These are phyloP conservation scores for Rhynchosporium agropyri DNA, from an alignment of 2,329 filamentous ascomycete genomes.

Conservation along the genomic window DNA sequence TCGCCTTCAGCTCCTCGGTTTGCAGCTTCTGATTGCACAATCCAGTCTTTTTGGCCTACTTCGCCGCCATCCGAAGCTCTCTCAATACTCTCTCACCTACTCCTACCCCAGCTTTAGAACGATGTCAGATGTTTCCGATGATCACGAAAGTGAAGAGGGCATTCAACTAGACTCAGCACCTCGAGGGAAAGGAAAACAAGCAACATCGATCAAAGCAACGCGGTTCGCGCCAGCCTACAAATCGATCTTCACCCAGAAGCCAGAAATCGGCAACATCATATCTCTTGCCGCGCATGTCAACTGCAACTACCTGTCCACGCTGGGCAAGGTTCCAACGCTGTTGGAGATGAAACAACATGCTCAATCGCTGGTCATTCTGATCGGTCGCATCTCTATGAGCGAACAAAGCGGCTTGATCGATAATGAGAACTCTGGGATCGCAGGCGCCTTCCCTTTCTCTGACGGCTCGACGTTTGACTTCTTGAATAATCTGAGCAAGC, in stretches of 20 bases:
- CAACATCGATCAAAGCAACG: slow-evolving; percentile 7
- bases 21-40: not conserved
- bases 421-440: slow-evolving; percentile 25
- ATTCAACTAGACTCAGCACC: not conserved
- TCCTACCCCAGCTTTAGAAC: too few relatives aligned
- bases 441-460: slow-evolving; percentile 40
- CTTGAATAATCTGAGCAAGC: slow-evolving; percentile 52
- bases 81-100: too few relatives aligned
- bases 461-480: slow-evolving; percentile 59
- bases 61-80: not conserved
- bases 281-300: slow-evolving; percentile 50
- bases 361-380: slow-evolving; percentile 57
- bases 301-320: slow-evolving; percentile 60
- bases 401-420: slow-evolving; percentile 38
- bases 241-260: slow-evolving; percentile 24
- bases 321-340: slow-evolving; percentile 55
- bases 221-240: slow-evolving; percentile 26
- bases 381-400: slow-evolving; percentile 51
- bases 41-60: not conserved
- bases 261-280: slow-evolving; percentile 1
- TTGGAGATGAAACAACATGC: slow-evolving; percentile 61
- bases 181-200: not conserved
- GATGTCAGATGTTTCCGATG: not conserved
- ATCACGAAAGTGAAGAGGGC: not conserved
- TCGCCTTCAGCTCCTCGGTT: not conserved